Percentiles rank a stretch among this genome's conserved stretches.
phyloP scores from a whole-genome alignment of 1,139 yeast species.

The Arxiozyma heterogenica region DNA sequence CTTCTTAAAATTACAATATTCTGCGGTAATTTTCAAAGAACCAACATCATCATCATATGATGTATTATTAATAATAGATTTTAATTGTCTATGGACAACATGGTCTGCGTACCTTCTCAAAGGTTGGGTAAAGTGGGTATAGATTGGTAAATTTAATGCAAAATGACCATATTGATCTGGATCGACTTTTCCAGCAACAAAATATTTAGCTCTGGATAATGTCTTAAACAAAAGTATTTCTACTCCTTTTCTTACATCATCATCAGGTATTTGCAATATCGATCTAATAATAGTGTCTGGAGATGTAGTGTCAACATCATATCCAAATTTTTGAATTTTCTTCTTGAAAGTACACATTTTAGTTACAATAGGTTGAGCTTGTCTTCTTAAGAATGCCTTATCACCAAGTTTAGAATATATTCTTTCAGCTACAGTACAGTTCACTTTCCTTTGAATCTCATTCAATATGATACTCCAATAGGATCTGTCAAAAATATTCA shows the following conservation, averaged over 20 bases:
- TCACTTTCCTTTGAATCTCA: conserved; percentile 75
- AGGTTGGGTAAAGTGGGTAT: conserved; percentile 92
- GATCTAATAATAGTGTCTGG: conserved; percentile 69
- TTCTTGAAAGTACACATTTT: conserved; percentile 74
- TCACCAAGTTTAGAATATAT: conserved; percentile 72
- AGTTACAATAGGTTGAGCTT: conserved; percentile 72
- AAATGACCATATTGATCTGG: conserved; percentile 73
- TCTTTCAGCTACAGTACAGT: conserved; percentile 77
- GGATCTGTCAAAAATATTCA: conserved; percentile 64
- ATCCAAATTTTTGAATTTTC: conserved; percentile 44
- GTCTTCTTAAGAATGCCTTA: conserved; percentile 76
- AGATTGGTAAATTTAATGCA: conserved; percentile 71
- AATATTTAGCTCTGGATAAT: conserved; percentile 77
- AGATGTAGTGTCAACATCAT: conserved; percentile 63
- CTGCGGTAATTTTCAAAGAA: conserved; percentile 70
- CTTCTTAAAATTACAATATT: conserved; percentile 89
- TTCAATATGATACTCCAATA: conserved; percentile 52
- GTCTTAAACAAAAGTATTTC: conserved; percentile 77
- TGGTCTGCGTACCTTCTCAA: conserved; percentile 86
- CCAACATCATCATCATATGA: conserved; percentile 49
- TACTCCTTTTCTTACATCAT: conserved; percentile 58
- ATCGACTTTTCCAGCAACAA: conserved; percentile 80
- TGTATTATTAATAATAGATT: conserved; percentile 44
- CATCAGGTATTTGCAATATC: conserved; percentile 55
- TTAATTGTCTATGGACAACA: conserved; percentile 86